These are phyloP conservation scores for Paraconiothyrium brasiliense DNA, from an alignment of 2,329 filamentous ascomycete genomes.

Conservation along the genomic window DNA sequence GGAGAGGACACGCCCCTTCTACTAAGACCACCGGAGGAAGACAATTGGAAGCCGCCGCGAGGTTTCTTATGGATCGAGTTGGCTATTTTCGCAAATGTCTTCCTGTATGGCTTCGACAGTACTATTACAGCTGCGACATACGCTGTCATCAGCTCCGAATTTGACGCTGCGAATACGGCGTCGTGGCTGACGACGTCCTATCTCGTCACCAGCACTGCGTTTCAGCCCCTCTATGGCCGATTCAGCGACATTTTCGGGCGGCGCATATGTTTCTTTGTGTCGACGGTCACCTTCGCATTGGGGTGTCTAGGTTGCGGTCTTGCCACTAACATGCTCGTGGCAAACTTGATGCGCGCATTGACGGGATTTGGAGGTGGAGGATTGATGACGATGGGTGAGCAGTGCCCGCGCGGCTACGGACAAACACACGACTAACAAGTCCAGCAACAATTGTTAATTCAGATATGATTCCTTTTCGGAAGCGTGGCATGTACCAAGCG, in stretches of 20 bases:
- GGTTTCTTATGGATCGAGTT: constrained; percentile 34
- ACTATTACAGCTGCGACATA: constrained; percentile 58
- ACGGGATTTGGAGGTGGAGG: constrained; percentile 44
- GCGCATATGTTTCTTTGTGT: constrained; percentile 40
- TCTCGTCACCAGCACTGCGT: constrained; percentile 34
- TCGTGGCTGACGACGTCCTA: constrained; percentile 39
- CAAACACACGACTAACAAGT: constrained; percentile 16
- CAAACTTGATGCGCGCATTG: constrained; percentile 41
- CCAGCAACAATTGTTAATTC: constrained; percentile 59
- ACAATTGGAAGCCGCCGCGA: constrained; percentile 31
- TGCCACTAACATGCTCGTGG: constrained; percentile 31
- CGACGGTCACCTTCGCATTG: constrained; percentile 39
- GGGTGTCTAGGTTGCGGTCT: constrained; percentile 45
- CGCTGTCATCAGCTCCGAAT: constrained; percentile 53
- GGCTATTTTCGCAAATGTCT: constrained; percentile 71
- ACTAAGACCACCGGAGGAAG: constrained; percentile 27
- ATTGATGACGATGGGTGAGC: constrained; percentile 42
- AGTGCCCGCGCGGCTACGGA: neutral
- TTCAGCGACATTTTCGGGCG: constrained; percentile 53
- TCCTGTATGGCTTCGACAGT: constrained; percentile 64
- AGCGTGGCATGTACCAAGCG: constrained; percentile 68
- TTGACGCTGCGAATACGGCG: constrained; percentile 56
- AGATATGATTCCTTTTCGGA: constrained; percentile 68
- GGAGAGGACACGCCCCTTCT: constrained; percentile 25
- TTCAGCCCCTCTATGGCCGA: constrained; percentile 43